Conservation (phyloP, 1,284 basidiomycete genomes). For the Takashimella koratensis region DNA sequence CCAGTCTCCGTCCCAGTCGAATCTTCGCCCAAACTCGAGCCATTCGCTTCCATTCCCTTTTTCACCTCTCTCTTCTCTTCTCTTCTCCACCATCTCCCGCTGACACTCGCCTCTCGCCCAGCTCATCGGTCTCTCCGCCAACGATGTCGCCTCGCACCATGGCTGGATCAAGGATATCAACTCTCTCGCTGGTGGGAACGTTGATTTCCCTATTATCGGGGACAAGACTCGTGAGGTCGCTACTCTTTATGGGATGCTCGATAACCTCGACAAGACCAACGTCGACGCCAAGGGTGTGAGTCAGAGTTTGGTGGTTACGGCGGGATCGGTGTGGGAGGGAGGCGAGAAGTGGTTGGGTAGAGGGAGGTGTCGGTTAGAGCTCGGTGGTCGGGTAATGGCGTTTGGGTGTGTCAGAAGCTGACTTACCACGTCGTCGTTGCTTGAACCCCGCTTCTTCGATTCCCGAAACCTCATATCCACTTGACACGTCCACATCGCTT, state of each 20-base stretch:
- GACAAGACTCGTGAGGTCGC: slow-evolving; percentile 84
- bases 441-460: background rate
- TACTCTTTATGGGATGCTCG: slow-evolving; percentile 72
- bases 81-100: background rate
- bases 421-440: background rate
- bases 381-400: too few species aligned
- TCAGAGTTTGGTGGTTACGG: background rate
- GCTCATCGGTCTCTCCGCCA: slow-evolving; percentile 85
- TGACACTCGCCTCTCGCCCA: slow-evolving; percentile 39
- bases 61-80: background rate
- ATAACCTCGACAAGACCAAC: slow-evolving; percentile 83
- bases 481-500: too few species aligned
- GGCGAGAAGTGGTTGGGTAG: too few species aligned
- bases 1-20: background rate
- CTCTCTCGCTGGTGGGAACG: slow-evolving; percentile 59
- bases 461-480: background rate
- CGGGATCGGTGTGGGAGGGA: background rate
- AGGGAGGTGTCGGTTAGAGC: too few species aligned
- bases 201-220: slow-evolving; percentile 94
- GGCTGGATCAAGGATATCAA: slow-evolving; percentile 93
- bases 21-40: slow-evolving; percentile 12
- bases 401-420: background rate
- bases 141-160: slow-evolving; percentile 78
- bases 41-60: background rate
- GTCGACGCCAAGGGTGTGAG: slow-evolving; percentile 74